A percentile compares a stretch with the other conserved stretches of the same genome.
Evolutionary conservation across 2,329 filamentous ascomycete genomes (phyloP).

Genomic region (Aureobasidium sp.): DNA sequence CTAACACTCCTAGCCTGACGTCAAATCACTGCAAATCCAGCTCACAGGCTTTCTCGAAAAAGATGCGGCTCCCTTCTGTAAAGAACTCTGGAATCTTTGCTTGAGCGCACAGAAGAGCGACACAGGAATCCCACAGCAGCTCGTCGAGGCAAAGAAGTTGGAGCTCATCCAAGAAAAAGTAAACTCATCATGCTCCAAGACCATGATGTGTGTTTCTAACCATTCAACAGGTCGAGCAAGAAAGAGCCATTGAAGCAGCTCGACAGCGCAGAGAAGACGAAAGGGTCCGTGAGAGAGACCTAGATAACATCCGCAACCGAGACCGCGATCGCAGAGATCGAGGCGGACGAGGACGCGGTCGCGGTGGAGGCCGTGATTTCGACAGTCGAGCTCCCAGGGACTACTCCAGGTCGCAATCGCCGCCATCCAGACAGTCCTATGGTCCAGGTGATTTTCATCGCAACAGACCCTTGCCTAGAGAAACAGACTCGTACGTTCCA

Average conservation of each 20-base stretch:
- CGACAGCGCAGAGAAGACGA: constrained; percentile 63
- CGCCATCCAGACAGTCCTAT: constrained; percentile 41
- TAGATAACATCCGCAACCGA: constrained; percentile 58
- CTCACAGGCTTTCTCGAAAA: constrained; percentile 93
- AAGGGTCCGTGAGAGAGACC: constrained; percentile 60
- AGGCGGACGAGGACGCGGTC: constrained; percentile 30
- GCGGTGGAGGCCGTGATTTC: constrained; percentile 39
- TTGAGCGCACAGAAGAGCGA: constrained; percentile 82
- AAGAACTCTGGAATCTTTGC: constrained; percentile 85
- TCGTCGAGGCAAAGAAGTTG: constrained; percentile 90
- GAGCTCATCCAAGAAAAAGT: constrained; percentile 96
- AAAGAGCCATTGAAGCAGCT: constrained; percentile 68
- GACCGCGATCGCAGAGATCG: constrained; percentile 48
- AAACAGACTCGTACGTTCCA: constrained; percentile 51
- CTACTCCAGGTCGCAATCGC: constrained; percentile 36
- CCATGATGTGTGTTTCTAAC: neutral
- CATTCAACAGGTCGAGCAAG: constrained; percentile 61
- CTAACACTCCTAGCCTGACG: constrained; percentile 61
- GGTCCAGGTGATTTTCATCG: constrained; percentile 38
- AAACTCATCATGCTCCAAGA: constrained; percentile 15
- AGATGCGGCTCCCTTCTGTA: constrained; percentile 80
- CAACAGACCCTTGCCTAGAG: constrained; percentile 37
- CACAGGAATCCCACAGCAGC: constrained; percentile 85
- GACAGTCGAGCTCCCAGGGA: constrained; percentile 40
- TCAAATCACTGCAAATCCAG: constrained; percentile 90